Conservation (phyloP, 2,329 filamentous ascomycete genomes). For the Talaromyces funiculosus region DNA sequence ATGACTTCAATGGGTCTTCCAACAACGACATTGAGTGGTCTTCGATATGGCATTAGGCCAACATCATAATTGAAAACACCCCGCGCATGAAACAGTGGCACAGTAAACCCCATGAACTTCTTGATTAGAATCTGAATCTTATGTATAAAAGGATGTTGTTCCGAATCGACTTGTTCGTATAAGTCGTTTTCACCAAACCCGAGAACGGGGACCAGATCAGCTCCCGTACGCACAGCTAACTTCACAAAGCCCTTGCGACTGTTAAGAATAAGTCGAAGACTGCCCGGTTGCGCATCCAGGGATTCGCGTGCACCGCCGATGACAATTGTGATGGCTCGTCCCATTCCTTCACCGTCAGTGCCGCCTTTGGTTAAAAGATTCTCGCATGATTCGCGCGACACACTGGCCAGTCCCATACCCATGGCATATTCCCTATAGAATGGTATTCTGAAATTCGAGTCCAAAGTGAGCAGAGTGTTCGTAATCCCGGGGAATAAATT, state of each 20-base stretch:
- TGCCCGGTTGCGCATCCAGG: slow-evolving; percentile 76
- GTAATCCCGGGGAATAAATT: slow-evolving; percentile 91
- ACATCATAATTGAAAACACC: slow-evolving; percentile 98
- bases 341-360: slow-evolving; percentile 72
- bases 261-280: slow-evolving; percentile 70
- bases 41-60: slow-evolving; percentile 87
- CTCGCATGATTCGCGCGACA: slow-evolving; percentile 86
- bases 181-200: slow-evolving; percentile 94
- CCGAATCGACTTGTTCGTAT: slow-evolving; percentile 80
- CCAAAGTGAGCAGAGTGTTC: slow-evolving; percentile 88
- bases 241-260: slow-evolving; percentile 90
- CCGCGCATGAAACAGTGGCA: slow-evolving; percentile 82
- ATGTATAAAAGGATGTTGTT: slow-evolving; percentile 72
- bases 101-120: slow-evolving; percentile 81
- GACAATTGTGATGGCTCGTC: slow-evolving; percentile 93
- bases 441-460: slow-evolving; percentile 89
- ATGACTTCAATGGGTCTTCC: slow-evolving; percentile 72
- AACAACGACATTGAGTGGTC: slow-evolving; percentile 82
- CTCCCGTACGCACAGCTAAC: slow-evolving; percentile 84
- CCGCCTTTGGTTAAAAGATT: slow-evolving; percentile 80
- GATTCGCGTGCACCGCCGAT: slow-evolving; percentile 89
- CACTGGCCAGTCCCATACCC: slow-evolving; percentile 77
- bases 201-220: slow-evolving; percentile 86
- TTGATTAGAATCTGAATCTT: slow-evolving; percentile 78
- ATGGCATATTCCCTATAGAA: slow-evolving; percentile 94